These are phyloP conservation scores for Paecilomyces variotii DNA, from an alignment of 2,329 filamentous ascomycete genomes.

Conservation along the genomic window DNA sequence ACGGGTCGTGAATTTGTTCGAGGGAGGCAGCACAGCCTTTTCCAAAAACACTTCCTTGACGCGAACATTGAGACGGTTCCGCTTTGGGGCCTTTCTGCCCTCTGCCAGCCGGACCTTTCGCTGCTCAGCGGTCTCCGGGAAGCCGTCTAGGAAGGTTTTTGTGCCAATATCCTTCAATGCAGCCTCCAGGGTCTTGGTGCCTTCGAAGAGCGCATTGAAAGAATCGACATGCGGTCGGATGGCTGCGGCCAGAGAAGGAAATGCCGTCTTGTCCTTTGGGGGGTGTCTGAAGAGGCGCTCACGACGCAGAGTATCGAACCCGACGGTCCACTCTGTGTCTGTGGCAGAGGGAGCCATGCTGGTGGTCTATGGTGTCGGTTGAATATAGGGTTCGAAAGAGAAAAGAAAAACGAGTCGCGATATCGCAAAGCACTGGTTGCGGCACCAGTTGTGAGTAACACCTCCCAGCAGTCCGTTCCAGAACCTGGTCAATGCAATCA, in stretches of 20 bases:
- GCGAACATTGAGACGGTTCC: slow-evolving; percentile 69
- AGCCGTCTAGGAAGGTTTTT: slow-evolving; percentile 78
- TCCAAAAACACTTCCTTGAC: slow-evolving; percentile 77
- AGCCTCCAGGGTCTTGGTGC: slow-evolving; percentile 64
- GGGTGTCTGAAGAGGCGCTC: slow-evolving; percentile 85
- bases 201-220: slow-evolving; percentile 82
- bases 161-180: slow-evolving; percentile 82
- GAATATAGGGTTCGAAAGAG: not conserved
- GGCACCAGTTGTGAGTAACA: not conserved
- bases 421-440: not conserved
- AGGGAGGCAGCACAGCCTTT: slow-evolving; percentile 67
- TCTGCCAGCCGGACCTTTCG: slow-evolving; percentile 42
- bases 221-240: slow-evolving; percentile 89
- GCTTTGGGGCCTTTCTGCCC: slow-evolving; percentile 45
- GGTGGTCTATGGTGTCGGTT: slow-evolving; percentile 8
- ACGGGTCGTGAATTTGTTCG: slow-evolving; percentile 71
- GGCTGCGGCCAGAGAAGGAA: slow-evolving; percentile 76
- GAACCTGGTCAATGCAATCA: slow-evolving; percentile 1
- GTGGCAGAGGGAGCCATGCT: slow-evolving; percentile 52
- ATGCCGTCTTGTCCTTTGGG: slow-evolving; percentile 78
- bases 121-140: slow-evolving; percentile 38
- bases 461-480: not conserved
- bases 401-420: not conserved
- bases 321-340: slow-evolving; percentile 68
- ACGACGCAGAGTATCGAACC: slow-evolving; percentile 77